Conservation (phyloP, 1,284 basidiomycete genomes). For the Trichosporon sp. region DNA sequence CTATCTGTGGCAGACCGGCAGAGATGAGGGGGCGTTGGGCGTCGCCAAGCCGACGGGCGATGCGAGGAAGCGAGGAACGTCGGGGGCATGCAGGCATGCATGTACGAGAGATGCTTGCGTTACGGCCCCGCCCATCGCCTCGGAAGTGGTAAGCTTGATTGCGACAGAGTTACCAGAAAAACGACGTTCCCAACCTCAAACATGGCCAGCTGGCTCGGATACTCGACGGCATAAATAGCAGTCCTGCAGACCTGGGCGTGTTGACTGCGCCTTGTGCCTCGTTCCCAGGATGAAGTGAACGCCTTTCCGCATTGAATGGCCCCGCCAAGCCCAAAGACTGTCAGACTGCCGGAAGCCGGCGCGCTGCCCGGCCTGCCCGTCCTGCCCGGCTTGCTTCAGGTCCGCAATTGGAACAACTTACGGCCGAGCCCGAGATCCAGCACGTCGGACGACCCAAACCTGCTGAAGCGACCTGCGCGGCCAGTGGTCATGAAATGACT, state of each 20-base stretch:
- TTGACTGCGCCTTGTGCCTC: not conserved
- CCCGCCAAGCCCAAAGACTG: not conserved
- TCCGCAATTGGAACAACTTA: not conserved
- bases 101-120: slow-evolving; percentile 13
- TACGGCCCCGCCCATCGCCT: not conserved
- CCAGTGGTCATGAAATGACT: slow-evolving; percentile 1
- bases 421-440: not conserved
- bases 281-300: too few relatives aligned
- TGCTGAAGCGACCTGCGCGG: too few relatives aligned
- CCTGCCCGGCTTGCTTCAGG: not conserved
- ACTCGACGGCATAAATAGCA: not conserved
- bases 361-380: not conserved
- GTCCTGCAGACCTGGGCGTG: too few relatives aligned
- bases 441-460: not conserved
- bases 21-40: too few relatives aligned
- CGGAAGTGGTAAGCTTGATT: not conserved
- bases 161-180: slow-evolving; percentile 11
- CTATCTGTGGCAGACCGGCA: not conserved
- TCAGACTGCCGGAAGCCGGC: not conserved
- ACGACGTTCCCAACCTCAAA: not conserved
- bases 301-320: not conserved
- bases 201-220: too few relatives aligned
- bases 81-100: not conserved
- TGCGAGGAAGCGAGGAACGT: not conserved
- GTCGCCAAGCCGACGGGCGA: too few relatives aligned